A percentile compares a stretch with the other conserved stretches of the same genome.
Conservation (phyloP, 768 basidiomycete species). For the Xerocomus spinulosus region DNA sequence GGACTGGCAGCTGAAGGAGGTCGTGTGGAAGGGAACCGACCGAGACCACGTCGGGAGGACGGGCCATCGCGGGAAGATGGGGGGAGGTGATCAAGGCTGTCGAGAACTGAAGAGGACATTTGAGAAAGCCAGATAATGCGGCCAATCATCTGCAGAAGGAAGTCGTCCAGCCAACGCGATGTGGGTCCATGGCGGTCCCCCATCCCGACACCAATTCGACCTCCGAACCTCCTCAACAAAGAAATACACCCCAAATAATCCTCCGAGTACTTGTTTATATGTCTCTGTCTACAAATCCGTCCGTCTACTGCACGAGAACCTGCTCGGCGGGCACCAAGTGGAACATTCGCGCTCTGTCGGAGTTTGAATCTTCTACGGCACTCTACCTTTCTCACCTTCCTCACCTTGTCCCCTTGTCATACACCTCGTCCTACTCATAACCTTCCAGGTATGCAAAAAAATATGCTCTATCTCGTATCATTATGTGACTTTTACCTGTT, state of each 20-base stretch:
- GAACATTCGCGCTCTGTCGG: slow-evolving; percentile 33
- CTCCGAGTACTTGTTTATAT: too few relatives aligned
- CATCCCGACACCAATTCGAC: slow-evolving; percentile 10
- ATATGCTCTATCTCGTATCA: slow-evolving; percentile 2
- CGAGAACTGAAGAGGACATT: neutral
- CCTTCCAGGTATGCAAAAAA: slow-evolving; percentile 24
- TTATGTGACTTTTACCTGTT: slow-evolving; percentile 1
- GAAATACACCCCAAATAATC: too few relatives aligned
- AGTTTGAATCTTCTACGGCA: slow-evolving; percentile 32
- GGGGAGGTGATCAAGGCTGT: neutral
- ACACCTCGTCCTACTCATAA: slow-evolving; percentile 22
- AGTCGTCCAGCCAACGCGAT: slow-evolving; percentile 8
- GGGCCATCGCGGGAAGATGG: slow-evolving; percentile 10
- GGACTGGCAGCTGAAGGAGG: slow-evolving; percentile 36
- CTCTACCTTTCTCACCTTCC: slow-evolving; percentile 27
- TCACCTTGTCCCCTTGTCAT: slow-evolving; percentile 35
- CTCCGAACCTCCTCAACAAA: too few relatives aligned
- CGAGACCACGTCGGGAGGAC: neutral
- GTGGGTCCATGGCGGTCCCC: slow-evolving; percentile 7
- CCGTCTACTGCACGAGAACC: neutral
- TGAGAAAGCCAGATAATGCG: neutral
- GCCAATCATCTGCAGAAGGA: slow-evolving; percentile 5
- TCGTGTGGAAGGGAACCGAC: slow-evolving; percentile 10
- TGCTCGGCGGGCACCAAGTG: slow-evolving; percentile 7
- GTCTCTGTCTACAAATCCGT: too few relatives aligned